Conservation (phyloP, 148 eudicot genomes). For the Chenopodium berlandieri region DNA sequence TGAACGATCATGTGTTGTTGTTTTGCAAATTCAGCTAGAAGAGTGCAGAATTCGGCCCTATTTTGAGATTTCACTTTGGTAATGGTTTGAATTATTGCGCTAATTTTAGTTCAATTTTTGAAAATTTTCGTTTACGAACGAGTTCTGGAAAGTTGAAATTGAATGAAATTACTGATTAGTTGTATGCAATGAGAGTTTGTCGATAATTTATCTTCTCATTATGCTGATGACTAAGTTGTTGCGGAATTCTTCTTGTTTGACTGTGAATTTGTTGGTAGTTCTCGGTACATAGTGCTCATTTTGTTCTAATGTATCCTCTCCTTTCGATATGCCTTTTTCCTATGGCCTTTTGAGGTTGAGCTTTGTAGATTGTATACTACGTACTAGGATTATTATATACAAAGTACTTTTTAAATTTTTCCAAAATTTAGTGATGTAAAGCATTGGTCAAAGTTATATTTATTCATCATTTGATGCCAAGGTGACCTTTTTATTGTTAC, state of each 20-base stretch:
- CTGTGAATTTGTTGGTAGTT: neutral
- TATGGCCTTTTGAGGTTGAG: neutral
- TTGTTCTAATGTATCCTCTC: neutral
- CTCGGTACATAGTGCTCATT: neutral
- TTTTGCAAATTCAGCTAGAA: neutral
- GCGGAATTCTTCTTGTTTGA: neutral
- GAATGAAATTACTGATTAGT: neutral
- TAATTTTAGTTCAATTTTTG: neutral
- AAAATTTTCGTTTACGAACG: neutral
- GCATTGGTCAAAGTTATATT: neutral
- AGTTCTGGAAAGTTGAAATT: neutral
- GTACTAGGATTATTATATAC: neutral
- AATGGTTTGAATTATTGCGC: conserved; percentile 1
- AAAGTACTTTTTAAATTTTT: too few relatives aligned
- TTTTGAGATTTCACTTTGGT: neutral
- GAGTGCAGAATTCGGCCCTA: neutral
- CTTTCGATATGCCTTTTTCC: too few relatives aligned
- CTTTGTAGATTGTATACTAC: too few relatives aligned
- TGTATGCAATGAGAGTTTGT: neutral
- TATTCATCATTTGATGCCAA: neutral
- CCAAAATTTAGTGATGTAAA: neutral
- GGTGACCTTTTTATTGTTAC: too few relatives aligned
- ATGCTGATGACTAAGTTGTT: too few relatives aligned
- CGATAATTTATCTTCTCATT: neutral
- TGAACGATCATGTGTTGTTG: neutral